Evolutionary conservation across 768 basidiomycete genomes (phyloP), one percentile per base, ranked within the genome.

Genomic region (Calocybe cyanea): DNA sequence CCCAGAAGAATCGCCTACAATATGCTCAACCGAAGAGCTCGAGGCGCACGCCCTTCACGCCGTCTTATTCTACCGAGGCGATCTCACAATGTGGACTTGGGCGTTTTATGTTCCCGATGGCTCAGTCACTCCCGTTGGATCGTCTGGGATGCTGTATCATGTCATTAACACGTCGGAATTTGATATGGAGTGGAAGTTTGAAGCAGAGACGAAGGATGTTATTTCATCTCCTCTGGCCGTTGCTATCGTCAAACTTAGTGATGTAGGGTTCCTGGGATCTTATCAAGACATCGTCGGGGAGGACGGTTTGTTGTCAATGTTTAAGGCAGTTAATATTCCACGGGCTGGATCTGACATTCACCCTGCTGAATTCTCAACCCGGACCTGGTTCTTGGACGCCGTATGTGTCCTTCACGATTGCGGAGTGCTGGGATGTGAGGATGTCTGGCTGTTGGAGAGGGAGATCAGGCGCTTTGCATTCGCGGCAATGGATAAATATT

Each of bases 1-100:
- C 14, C 25, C 45, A 20, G 45, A 43, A 9, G 48, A 43, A 15
- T 17, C 34, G n/a, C 33, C 46, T 24, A 8, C 37, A 2, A 17
- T 30, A 21, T 30, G 32, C 34, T 17, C 15, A 23, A 42, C 33
- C 13, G 38, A 33, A 24, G 65, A 71, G 46, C 68, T 75, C 28
- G 71, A 72, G 54, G 49, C 60, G 6, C 62, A 68, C 39, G 59
- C 60, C 39, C 64, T 76, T 13, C 75, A 76, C 53, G 72, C 71
- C 9, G 65, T 73, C 50, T 66, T 76, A 47, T 64, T 64, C 25
- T 75, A 73, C 53, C 58, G 69, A 15, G 72, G 71, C 30, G 73
- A 76, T 49, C 67, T 71, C 25, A 70, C 71, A 17, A 63, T 70
- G 4, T 76, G 74, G 74, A 69, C 74, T 50, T 76, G 74, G 74